Base-by-base conservation (phyloP, 2,329 filamentous ascomycete species). In the Neurospora sp. region DNA sequence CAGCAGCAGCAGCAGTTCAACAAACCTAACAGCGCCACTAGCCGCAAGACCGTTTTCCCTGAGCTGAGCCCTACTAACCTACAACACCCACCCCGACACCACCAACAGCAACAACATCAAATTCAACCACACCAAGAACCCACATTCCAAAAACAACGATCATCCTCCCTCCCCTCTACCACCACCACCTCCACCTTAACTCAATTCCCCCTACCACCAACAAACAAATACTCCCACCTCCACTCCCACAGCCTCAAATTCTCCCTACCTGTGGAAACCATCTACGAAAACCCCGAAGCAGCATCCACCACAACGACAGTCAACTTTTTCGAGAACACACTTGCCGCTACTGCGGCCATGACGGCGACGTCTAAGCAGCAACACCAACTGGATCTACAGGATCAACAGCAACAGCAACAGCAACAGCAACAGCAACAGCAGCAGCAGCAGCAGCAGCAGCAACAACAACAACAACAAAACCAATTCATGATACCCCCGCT, bases 141-240 rank as follows among this genome's bases (percentile, higher is more conserved):
- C 38, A 40, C 39, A 40, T 68, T 28, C 6, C 66, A 72, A 38
- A 67, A 67, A 23, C 68, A 70, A 39, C 69, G 70, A 38, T 68
- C 72, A 3, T 70, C 71, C 7, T 40, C 74, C 19, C 68, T 73
- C 10, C 68, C 72, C 0, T 72, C 72, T n/a, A 52, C 43, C n/a
- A 23, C 43, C 43, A 46, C 19, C 68, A n/a, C 72, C 62, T 73
- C 73, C 66, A 71, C 73, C 33, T 33, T 75, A 39, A 7, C 69
- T 1, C 39, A 66, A 11, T 42, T 23, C 17, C 36, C 40, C 19
- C 17, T 36, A n/a, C 66, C 40, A 42, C 62, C 72, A 0, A 70
- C 71, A 5, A 71, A 73, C 38, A 68, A 73, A 28, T 72, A 71
- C n/a, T 70, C 72, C 46, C 74, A 74, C 46, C 71, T 72, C 66